Percentiles rank a stretch among this genome's conserved stretches.
phyloP scores from a whole-genome alignment of 2,329 filamentous ascomycete genomes.

The Dendrostoma leiphaemia region DNA sequence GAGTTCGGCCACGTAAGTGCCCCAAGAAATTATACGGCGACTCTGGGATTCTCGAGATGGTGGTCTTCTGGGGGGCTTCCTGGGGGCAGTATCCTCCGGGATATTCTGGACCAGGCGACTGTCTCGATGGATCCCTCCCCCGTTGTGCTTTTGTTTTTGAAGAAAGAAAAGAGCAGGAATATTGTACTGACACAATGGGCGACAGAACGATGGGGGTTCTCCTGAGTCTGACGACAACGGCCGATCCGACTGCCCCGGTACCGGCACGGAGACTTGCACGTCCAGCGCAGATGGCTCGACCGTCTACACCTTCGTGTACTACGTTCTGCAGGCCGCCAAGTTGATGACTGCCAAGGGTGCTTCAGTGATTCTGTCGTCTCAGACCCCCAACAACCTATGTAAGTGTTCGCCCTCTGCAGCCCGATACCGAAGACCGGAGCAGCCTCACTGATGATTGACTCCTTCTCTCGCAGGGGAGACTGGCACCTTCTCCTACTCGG shows the following conservation, averaged over 20 bases:
- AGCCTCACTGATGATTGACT: background rate
- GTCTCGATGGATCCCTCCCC: too few species aligned
- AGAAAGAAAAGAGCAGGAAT: too few species aligned
- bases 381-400: conserved; percentile 57
- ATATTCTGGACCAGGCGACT: too few species aligned
- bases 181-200: too few species aligned
- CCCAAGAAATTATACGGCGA: too few species aligned
- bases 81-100: too few species aligned
- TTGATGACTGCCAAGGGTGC: conserved; percentile 51
- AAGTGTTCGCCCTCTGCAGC: background rate
- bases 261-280: conserved; percentile 50
- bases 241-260: conserved; percentile 54
- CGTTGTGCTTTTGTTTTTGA: too few species aligned
- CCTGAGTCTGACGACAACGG: conserved; percentile 55
- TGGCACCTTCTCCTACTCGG: conserved; percentile 43
- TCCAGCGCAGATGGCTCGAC: conserved; percentile 30
- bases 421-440: too few species aligned
- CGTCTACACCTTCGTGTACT: conserved; percentile 30
- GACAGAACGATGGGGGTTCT: conserved; percentile 66
- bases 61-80: too few species aligned
- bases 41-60: too few species aligned
- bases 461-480: conserved; percentile 46
- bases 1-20: conserved; percentile 72
- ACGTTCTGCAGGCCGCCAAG: conserved; percentile 26
- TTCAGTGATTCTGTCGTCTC: conserved; percentile 55